Evolutionary conservation across 768 basidiomycete genomes (phyloP), one percentile per base, ranked within the genome.

Genomic region (Termitomyces sp.): DNA sequence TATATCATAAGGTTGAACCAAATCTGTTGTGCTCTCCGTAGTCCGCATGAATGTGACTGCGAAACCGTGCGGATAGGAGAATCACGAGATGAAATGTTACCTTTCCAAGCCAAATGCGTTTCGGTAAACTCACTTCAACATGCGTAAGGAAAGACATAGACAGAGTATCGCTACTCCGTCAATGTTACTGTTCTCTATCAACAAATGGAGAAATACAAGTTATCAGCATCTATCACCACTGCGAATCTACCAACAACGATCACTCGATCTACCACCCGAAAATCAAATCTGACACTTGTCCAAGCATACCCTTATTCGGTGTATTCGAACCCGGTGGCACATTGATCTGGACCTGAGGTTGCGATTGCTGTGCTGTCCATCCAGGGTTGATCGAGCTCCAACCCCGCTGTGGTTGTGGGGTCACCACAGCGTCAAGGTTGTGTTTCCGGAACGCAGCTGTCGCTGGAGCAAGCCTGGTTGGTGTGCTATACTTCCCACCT

Each of bases 221-320:
- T 33, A 35, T 43, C 11, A 20, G 24, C 14, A 18, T 28, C 7
- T 18, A 26, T 18, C 16, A 28, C 3, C 6, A 26, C 4, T 45
- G 24, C 26, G 26, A 28, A 28, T 46, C 18, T n/a, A 47, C 28
- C 30, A 26, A 6, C 14, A 24, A 16, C 13, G 4, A 26, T 4
- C 26, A 26, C 26, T 26, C 36, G 26, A 40, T 30, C 73, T 82
- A 92, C 89, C 89, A 92, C 16, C 89, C 89, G 67, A 90, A 92
- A 49, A 92, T 85, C 61, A 90, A 67, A 74, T 92, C 90, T 13
- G 86, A 85, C 53, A 92, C 83, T 70, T 89, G 88, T 14, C 87
- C 87, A 13, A 91, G 60, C 62, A 90, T 65, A 7, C 85, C 79
- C 67, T 84, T 90, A 60, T 65, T 79, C 9, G 79, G 76, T 5